Conservation (phyloP, 129 eudicot genomes). For the Tanacetum coccineum region DNA sequence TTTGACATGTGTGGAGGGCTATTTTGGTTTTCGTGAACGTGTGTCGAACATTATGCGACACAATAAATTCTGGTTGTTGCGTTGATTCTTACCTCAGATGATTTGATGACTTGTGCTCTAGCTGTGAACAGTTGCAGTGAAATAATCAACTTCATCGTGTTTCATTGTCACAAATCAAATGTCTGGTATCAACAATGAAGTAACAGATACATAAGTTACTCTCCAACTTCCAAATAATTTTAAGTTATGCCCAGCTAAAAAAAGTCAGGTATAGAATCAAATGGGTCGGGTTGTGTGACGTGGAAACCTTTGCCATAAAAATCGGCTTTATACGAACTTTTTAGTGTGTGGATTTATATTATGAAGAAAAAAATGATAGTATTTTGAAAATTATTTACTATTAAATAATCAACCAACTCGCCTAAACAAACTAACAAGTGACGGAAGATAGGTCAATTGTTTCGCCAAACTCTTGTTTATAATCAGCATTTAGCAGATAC, state of each 20-base stretch:
- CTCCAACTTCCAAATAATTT: no score
- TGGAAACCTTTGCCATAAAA: no score
- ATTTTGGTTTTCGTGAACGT: no score
- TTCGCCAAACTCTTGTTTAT: background rate
- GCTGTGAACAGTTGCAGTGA: constrained; percentile 56
- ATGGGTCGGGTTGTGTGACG: no score
- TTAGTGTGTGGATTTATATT: background rate
- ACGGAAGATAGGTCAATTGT: background rate
- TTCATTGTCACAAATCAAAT: constrained; percentile 86
- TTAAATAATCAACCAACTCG: no score
- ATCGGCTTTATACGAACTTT: no score
- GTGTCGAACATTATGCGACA: constrained; percentile 84
- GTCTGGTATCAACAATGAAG: constrained; percentile 37
- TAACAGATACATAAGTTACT: no score
- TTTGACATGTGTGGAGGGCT: constrained; percentile 71
- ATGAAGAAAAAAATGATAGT: background rate
- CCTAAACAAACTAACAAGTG: background rate
- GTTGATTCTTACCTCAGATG: constrained; percentile 7
- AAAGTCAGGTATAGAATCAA: no score
- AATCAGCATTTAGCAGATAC: background rate
- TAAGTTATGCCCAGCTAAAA: no score
- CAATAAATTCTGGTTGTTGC: constrained; percentile 58
- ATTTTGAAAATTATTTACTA: no score
- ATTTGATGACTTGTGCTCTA: constrained; percentile 38
- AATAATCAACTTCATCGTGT: constrained; percentile 69